Evolutionary conservation across 2,329 filamentous ascomycete genomes (phyloP), one percentile per base, ranked within the genome.

Genomic region (Exophiala lecanii-corni): DNA sequence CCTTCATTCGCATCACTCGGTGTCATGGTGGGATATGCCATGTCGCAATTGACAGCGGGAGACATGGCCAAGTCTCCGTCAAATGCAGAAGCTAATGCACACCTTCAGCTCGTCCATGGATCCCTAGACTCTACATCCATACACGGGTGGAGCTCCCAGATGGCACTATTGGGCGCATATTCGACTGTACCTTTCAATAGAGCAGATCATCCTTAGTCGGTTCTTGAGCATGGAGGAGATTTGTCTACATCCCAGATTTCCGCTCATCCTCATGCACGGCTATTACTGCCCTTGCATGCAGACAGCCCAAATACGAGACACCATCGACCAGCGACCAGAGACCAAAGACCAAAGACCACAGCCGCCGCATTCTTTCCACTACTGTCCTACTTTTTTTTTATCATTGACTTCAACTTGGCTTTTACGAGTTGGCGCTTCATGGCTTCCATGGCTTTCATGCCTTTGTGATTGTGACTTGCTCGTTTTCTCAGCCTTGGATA

Each of bases 1-100:
- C n/a, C n/a, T n/a, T n/a, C n/a, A n/a, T n/a, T n/a, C n/a, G n/a
- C 38, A 19, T 35, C 20, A 39, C 20, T 47, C 44, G 39, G 33
- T 39, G 21, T 12, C 12, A 28, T 41, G 31, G 41, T 39, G 45
- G 43, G 41, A 38, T 28, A 34, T 36, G 35, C 32, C 42, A 53
- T 53, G 50, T 53, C 50, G 47, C 50, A 50, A 53, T 53, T 50
- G 44, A 50, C 43, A 43, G 47, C 50, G 50, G 50, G 36, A 53
- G 36, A 36, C 36, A 38, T 41, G 51, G 43, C 49, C 41, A 51
- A 50, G 45, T 45, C 41, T 46, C 51, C 46, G 53, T 52, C 51
- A 50, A 41, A 47, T 41, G 36, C 47, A 45, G 45, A 50, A 23
- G 35, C 51, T 51, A 54, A 48, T 45, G 42, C 44, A 47, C 23